Base-by-base conservation (phyloP, 1,284 basidiomycete species). In the Boletus albobrunnescens region DNA sequence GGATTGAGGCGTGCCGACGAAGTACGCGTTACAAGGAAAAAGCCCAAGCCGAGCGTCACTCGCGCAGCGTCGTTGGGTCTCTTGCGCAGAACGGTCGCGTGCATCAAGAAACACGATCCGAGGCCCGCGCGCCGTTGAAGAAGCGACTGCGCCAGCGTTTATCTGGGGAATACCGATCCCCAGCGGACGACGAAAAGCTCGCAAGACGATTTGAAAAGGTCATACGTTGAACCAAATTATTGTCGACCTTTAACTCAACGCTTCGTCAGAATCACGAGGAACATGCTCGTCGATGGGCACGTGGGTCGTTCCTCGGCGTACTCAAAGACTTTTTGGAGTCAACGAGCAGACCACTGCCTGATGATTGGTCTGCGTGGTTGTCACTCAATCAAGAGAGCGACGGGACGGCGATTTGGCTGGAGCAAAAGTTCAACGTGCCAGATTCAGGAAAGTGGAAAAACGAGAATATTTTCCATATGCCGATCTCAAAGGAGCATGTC, bases 391-490 rank as follows among this genome's bases (percentile, higher is more conserved):
- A 77, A 4, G 80, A 79, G 44, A 79, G 73, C 53, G 86, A 88
- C 56, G 77, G 75, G 12, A 87, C 85, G 6, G 85, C 85, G 3
- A 85, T 87, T 35, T 88, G 85, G 86, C 55, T 87, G 37, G 80
- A 87, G 57, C 73, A 73, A 53, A 88, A 88, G 64, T 86, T 87
- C 52, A 72, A 81, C 50, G 72, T 86, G 14, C 82, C 82, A 0
- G 61, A 68, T 3, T 81, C 81, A 2, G 84, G 84, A 3, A 52
- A 64, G 32, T 87, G 83, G 83, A 66, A 67, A 10, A 71, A 73
- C 12, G 81, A 81, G 52, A 65, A 60, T 7, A 68, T 82, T 3
- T 87, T 84, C 60, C 74, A 78, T 16, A 80, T 86, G 37, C 78
- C 72, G 6, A 24, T 64, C 12, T 45, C 61, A 3, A 38, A 39